Conservation (phyloP, 2,329 filamentous ascomycete species). For the Coniochaeta ligniaria region DNA sequence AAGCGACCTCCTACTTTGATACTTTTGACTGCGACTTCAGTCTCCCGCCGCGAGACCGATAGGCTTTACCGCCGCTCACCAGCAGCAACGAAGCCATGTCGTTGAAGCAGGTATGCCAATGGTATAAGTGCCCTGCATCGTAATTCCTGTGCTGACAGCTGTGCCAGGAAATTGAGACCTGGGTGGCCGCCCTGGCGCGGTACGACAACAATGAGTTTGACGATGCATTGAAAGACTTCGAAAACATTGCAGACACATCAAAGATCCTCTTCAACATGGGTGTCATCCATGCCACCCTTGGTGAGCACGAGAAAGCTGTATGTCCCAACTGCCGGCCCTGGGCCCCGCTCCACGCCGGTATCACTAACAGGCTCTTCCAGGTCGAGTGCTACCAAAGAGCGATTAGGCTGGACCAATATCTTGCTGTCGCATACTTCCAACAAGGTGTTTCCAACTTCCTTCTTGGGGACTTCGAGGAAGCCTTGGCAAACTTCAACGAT, state of each 20-base stretch:
- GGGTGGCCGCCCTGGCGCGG: conserved; percentile 82
- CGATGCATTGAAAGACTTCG: conserved; percentile 75
- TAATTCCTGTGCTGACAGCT: conserved; percentile 1
- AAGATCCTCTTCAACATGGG: conserved; percentile 99
- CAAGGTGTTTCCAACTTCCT: conserved; percentile 98
- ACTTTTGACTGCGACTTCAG: conserved; percentile 3
- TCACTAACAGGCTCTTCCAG: conserved; percentile 33
- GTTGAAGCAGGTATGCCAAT: conserved; percentile 28
- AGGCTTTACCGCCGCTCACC: background rate
- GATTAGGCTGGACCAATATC: conserved; percentile 84
- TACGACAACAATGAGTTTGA: conserved; percentile 99
- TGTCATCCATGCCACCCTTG: conserved; percentile 92
- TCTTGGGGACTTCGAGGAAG: conserved; percentile 94
- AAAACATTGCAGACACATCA: conserved; percentile 85
- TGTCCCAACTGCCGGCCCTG: conserved; percentile 26
- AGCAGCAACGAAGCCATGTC: conserved; percentile 22
- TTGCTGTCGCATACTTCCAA: conserved; percentile 97
- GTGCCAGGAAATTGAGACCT: conserved; percentile 91
- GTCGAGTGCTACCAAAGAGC: conserved; percentile 93
- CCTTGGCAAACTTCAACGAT: conserved; percentile 97
- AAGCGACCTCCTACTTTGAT: background rate
- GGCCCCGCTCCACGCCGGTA: conserved; percentile 4
- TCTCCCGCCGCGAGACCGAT: background rate
- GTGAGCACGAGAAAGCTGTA: conserved; percentile 93
- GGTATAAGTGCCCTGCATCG: background rate